Evolutionary conservation across 352 stramenopile genomes (phyloP).

Genomic region (Bremia lactucae): DNA sequence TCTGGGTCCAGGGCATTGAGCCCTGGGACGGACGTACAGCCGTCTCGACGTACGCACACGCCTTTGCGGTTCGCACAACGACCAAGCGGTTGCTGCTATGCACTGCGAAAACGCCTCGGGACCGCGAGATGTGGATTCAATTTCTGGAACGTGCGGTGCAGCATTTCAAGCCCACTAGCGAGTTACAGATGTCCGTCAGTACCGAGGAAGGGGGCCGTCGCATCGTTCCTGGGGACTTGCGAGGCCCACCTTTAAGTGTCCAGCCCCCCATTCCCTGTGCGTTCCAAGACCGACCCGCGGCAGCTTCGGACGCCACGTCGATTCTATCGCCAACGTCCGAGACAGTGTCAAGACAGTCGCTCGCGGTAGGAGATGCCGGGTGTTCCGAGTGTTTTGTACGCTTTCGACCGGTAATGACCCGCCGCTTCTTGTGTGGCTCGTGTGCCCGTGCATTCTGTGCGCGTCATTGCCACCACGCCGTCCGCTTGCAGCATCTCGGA

Average conservation of each 20-base stretch:
- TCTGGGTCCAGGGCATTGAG: constrained; percentile 49
- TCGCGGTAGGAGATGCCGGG: constrained; percentile 15
- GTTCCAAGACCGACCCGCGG: constrained; percentile 8
- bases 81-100: constrained; percentile 52
- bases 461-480: constrained; percentile 40
- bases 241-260: no score
- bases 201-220: constrained; percentile 24
- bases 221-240: constrained; percentile 44
- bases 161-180: constrained; percentile 16
- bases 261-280: constrained; percentile 14
- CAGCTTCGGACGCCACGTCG: constrained; percentile 5
- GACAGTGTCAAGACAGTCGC: constrained; percentile 1
- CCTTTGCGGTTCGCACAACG: constrained; percentile 54
- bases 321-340: constrained; percentile 6
- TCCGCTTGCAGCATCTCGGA: constrained; percentile 37
- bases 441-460: constrained; percentile 50
- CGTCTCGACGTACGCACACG: constrained; percentile 38
- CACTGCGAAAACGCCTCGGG: constrained; percentile 26
- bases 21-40: constrained; percentile 45
- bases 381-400: constrained; percentile 43
- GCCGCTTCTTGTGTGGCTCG: constrained; percentile 47
- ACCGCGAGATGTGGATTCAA: constrained; percentile 42
- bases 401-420: constrained; percentile 35
- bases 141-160: constrained; percentile 18
- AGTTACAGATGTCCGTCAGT: constrained; percentile 5